Base-by-base conservation (phyloP, 306 rosid genomes). In the Pyrus bretschneideri region DNA sequence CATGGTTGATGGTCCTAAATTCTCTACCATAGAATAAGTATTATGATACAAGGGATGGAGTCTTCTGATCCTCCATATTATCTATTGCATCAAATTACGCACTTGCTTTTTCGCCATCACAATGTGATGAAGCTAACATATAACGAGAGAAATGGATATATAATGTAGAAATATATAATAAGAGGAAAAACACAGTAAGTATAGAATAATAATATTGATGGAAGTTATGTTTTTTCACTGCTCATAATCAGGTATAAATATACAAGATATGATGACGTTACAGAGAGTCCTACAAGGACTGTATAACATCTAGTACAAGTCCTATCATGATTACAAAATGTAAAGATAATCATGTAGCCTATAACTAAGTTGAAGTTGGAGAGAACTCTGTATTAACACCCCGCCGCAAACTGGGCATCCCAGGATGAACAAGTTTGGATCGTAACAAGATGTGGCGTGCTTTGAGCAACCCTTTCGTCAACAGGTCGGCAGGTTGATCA, bases 311-410 rank as follows among this genome's bases (percentile, higher is more conserved):
- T 0, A 33, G 4, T 33, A 33, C 6, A 33, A 33, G 1, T 33
- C 6, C 35, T 5, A 1, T 0, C 35, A 0, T 1, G 35, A 33
- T 33, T 33, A 33, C 35, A 33, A 33, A 33, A 3, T 3, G 4
- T 30, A 30, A 31, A 4, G 33, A 31, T 31, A 31, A 31, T 31
- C 1, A 31, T 31, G 33, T 0, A 31, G 33, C 0, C 0, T 31
- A 30, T 4, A 0, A 30, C 31, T 0, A 3, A 44, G 3, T 4
- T 5, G 0, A 0, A 31, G 33, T 0, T 4, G 33, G 0, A 1
- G 1, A 33, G 0, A 5, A 33, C 35, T 33, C 6, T 33, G 0
- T 1, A 0, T 14, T 19, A 66, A 66, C 51, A 19, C 31, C 30
- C 30, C 30, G 0, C 33, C 33, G 2, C 30, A 67, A 67, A 67